Base-by-base conservation (phyloP, 1,284 basidiomycete species). In the Ganoderma lucidum region DNA sequence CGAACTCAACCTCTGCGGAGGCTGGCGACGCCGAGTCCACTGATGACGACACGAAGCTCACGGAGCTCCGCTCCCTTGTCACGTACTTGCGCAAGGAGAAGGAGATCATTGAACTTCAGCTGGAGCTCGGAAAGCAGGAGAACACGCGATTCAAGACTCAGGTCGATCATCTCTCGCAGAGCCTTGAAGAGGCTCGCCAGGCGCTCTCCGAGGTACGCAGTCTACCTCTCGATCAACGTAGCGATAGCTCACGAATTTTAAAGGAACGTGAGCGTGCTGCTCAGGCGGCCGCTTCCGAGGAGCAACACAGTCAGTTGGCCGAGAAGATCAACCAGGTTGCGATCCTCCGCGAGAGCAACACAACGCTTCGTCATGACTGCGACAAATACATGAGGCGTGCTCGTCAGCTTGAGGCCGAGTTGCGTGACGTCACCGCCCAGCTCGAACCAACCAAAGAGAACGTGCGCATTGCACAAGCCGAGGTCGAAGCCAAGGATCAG, bases 311-410 rank as follows among this genome's bases (percentile, higher is more conserved):
- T 15, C 94, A 96, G 78, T 87, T 97, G 56, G 83, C 97, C 53
- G 94, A 96, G 78, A 89, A 94, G 75, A 96, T 97, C 80, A 94
- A 95, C 74, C 93, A 96, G 76, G 86, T 96, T 68, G 95, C 94
- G 71, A 88, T 96, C 66, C 85, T 97, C 8, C 90, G 95, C 56
- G 96, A 97, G 81, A 96, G 93, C 81, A 96, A 97, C 75, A 88
- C 90, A 0, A 96, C 94, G 1, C 85, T 97, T 2, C 89, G 95
- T 63, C 86, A 92, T 44, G 94, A 96, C 68, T 89, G 87, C 69
- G 93, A 94, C 71, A 83, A 81, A 23, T 85, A 93, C 70, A 81
- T 87, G 6, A 92, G 91, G 76, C 90, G 89, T 60, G 84, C 90
- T 12, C 84, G 87, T 60, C 88, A 89, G 51, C 83, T 95, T 62